These are phyloP conservation scores for Pichia kudriavzevii DNA, from an alignment of 1,139 yeast species.

Conservation along the genomic window DNA sequence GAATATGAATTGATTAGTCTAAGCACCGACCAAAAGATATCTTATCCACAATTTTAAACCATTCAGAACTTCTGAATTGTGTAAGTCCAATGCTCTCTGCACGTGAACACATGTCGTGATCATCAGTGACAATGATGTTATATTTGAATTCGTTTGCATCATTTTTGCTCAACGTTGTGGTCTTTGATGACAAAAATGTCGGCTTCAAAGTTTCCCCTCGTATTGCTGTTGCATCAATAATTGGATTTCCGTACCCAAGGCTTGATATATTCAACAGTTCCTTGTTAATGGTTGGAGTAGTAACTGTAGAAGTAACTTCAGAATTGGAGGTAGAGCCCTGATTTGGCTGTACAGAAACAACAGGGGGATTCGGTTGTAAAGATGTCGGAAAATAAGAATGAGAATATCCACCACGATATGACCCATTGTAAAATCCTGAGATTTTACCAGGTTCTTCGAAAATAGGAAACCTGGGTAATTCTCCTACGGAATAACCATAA, in stretches of 20 bases:
- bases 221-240: conserved; percentile 3
- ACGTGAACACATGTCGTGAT: conserved; percentile 60
- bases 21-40: conserved; percentile 28
- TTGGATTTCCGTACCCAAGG: not conserved
- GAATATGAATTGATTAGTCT: too few relatives aligned
- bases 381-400: conserved; percentile 8
- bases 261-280: too few relatives aligned
- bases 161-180: conserved; percentile 18
- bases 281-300: not conserved
- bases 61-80: conserved; percentile 51
- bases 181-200: conserved; percentile 12
- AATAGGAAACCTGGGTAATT: conserved; percentile 14
- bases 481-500: conserved; percentile 17
- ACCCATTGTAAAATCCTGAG: conserved; percentile 15
- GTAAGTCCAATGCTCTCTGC: conserved; percentile 54
- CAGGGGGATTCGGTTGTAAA: conserved; percentile 3
- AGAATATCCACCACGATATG: conserved; percentile 15
- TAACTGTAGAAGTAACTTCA: not conserved
- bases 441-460: conserved; percentile 13
- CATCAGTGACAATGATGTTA: conserved; percentile 64
- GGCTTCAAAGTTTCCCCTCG: conserved; percentile 13
- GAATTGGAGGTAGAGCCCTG: too few relatives aligned
- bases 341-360: too few relatives aligned
- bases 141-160: conserved; percentile 42
- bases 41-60: conserved; percentile 44